These are phyloP conservation scores for Yamadazyma friedrichii DNA, from an alignment of 1,139 yeast species.

Conservation along the genomic window DNA sequence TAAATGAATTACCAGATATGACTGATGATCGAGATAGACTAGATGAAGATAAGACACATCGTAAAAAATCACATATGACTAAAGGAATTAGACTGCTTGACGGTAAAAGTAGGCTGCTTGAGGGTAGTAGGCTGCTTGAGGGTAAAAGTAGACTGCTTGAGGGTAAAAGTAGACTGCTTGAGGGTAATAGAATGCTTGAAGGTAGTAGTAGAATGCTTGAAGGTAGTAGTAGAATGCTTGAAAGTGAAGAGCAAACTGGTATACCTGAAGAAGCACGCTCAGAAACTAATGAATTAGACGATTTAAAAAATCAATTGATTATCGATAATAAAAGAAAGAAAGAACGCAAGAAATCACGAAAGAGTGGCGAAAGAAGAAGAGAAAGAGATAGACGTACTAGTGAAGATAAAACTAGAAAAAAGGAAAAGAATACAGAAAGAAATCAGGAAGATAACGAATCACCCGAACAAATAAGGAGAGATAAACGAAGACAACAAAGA, in stretches of 20 bases:
- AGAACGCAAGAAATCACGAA: conserved; percentile 2
- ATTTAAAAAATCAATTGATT: neutral
- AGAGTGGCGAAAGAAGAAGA: neutral
- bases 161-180: too few species aligned
- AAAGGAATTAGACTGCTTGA: too few species aligned
- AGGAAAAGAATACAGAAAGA: conserved; percentile 3
- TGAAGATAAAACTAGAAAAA: neutral
- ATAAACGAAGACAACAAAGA: neutral
- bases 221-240: conserved; percentile 1
- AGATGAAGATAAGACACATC: neutral
- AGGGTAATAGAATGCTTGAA: neutral
- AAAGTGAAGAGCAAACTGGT: neutral
- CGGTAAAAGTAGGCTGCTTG: too few species aligned
- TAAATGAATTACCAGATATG: conserved; percentile 1
- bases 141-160: too few species aligned
- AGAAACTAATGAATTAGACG: neutral
- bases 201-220: neutral
- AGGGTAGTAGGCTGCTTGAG: too few species aligned
- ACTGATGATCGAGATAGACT: neutral
- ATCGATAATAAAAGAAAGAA: neutral
- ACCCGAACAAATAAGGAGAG: conserved; percentile 1
- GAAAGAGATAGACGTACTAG: neutral
- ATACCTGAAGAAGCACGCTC: too few species aligned
- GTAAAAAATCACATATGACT: neutral
- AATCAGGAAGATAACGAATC: neutral